A percentile compares a stretch with the other conserved stretches of the same genome.
Conservation (phyloP, 345 rosid species). For the Toxicodendron radicans region DNA sequence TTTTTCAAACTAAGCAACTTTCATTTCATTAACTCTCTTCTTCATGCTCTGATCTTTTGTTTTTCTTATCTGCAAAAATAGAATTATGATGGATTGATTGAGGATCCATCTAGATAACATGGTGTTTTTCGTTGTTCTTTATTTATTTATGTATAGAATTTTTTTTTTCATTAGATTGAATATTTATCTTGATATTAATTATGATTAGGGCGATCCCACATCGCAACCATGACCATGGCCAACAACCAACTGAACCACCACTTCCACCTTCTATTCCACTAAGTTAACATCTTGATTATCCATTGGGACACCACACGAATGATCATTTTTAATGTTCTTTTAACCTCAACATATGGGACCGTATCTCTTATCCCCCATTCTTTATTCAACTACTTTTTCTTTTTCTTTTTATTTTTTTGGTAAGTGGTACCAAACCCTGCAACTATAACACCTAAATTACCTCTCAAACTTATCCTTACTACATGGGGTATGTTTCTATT, state of each 20-base stretch:
- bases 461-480: background rate
- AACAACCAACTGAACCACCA: conserved; percentile 37
- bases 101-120: too few relatives aligned
- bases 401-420: conserved; percentile 15
- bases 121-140: background rate
- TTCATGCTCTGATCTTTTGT: too few relatives aligned
- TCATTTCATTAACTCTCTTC: too few relatives aligned
- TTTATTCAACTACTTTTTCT: conserved; percentile 21
- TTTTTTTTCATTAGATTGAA: background rate
- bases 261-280: conserved; percentile 34
- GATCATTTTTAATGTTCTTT: conserved; percentile 22
- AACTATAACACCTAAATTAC: conserved; percentile 16
- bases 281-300: conserved; percentile 25
- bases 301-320: conserved; percentile 17
- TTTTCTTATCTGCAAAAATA: too few relatives aligned
- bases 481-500: background rate
- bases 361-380: conserved; percentile 12
- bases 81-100: too few relatives aligned
- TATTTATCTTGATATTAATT: conserved; percentile 17
- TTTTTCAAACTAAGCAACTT: background rate
- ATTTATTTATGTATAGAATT: background rate
- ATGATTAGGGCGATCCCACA: conserved; percentile 31
- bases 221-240: conserved; percentile 18
- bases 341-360: conserved; percentile 28
- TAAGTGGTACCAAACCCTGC: conserved; percentile 19